A percentile compares a stretch with the other conserved stretches of the same genome.
Conservation (phyloP, 305 asterid genomes). For the Fraxinus platypoda region DNA sequence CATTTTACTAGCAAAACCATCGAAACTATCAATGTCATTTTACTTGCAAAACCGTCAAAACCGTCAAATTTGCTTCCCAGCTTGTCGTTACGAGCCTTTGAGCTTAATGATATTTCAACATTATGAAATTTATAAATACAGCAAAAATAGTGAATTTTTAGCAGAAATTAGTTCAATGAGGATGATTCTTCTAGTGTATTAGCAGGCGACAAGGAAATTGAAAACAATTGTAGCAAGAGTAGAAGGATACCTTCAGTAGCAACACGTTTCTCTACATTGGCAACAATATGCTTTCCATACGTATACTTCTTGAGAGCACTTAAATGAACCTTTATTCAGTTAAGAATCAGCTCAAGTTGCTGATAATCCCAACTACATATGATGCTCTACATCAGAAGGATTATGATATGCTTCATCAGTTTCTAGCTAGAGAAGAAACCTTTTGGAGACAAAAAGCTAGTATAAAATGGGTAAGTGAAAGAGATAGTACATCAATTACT, state of each 20-base stretch:
- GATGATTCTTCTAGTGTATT: background rate
- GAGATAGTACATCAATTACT: no score
- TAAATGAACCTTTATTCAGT: slow-evolving; percentile 58
- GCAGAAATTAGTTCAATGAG: background rate
- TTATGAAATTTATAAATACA: no score
- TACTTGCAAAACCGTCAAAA: background rate
- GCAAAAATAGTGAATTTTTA: background rate
- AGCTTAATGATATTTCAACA: no score
- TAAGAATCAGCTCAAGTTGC: slow-evolving; percentile 56
- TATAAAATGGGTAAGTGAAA: no score
- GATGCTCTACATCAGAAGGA: no score
- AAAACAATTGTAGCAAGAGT: no score
- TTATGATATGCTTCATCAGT: no score
- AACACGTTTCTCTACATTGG: slow-evolving; percentile 75
- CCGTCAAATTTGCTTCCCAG: no score
- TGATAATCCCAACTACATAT: slow-evolving; percentile 59
- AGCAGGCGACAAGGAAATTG: no score
- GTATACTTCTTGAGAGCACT: slow-evolving; percentile 63
- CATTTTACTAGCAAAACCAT: background rate
- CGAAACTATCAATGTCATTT: background rate
- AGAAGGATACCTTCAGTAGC: slow-evolving; percentile 61
- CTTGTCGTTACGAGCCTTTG: no score
- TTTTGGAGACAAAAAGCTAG: no score
- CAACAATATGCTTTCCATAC: slow-evolving; percentile 69
- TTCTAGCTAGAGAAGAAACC: no score